phyloP scores from a whole-genome alignment of 2,329 filamentous ascomycete species.

The Nemania abortiva region DNA sequence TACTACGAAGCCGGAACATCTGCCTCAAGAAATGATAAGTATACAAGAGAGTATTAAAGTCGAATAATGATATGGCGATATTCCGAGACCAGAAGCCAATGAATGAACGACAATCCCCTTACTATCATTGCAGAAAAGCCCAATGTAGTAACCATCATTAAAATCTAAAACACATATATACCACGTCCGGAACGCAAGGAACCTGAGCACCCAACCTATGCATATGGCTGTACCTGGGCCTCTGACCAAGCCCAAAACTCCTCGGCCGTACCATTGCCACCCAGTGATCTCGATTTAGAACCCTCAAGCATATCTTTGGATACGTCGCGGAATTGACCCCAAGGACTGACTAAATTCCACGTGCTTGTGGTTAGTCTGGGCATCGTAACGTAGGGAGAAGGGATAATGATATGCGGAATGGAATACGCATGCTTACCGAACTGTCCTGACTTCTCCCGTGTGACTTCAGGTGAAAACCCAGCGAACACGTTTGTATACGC shows the following conservation, averaged over 20 bases:
- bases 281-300: not conserved
- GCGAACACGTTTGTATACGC: constrained; percentile 58
- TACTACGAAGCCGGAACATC: too few species aligned
- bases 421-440: constrained; percentile 41
- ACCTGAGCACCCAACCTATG: not conserved
- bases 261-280: not conserved
- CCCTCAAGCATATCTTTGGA: constrained; percentile 5
- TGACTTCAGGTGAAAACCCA: constrained; percentile 54
- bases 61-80: not conserved
- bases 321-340: constrained; percentile 16
- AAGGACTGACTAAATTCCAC: not conserved
- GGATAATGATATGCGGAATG: not conserved
- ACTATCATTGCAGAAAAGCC: not conserved
- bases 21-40: too few species aligned
- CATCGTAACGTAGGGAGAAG: not conserved
- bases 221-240: constrained; percentile 4
- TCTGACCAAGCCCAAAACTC: constrained; percentile 13
- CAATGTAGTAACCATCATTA: not conserved
- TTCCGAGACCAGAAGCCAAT: not conserved
- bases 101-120: not conserved
- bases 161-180: not conserved
- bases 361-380: not conserved
- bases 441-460: constrained; percentile 47
- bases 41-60: not conserved
- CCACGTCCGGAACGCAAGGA: not conserved